These are phyloP conservation scores for Lagenidium giganteum DNA, from an alignment of 352 stramenopile species.

Conservation along the genomic window DNA sequence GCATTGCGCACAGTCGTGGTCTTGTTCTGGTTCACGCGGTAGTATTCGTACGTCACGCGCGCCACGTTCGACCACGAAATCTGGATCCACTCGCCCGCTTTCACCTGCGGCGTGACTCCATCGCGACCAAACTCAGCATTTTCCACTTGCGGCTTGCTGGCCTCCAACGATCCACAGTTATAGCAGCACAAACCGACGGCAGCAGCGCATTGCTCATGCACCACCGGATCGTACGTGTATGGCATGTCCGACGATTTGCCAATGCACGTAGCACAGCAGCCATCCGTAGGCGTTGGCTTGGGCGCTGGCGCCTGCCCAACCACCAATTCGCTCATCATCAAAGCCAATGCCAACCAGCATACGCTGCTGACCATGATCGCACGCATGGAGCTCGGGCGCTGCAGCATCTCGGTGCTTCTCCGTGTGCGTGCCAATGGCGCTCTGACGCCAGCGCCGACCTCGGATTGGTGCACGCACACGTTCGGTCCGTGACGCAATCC, in stretches of 20 bases:
- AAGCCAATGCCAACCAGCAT: too few relatives aligned
- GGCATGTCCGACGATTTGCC: constrained; percentile 45
- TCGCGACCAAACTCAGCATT: constrained; percentile 38
- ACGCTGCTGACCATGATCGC: too few relatives aligned
- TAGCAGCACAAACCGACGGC: constrained; percentile 65
- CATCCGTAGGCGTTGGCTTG: constrained; percentile 30
- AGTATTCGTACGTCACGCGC: constrained; percentile 33
- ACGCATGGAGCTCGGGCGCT: too few relatives aligned
- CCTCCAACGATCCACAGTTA: constrained; percentile 34
- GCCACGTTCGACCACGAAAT: constrained; percentile 25
- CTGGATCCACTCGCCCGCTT: constrained; percentile 31
- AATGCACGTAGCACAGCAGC: constrained; percentile 62
- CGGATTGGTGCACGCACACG: too few relatives aligned
- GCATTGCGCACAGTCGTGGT: constrained; percentile 27
- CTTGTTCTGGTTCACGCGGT: constrained; percentile 26
- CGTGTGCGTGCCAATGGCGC: too few relatives aligned
- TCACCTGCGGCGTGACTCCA: constrained; percentile 46
- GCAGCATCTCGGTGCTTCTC: too few relatives aligned
- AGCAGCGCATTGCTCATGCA: constrained; percentile 47
- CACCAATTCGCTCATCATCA: too few relatives aligned
- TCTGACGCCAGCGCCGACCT: too few relatives aligned
- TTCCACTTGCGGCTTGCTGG: constrained; percentile 15
- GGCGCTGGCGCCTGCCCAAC: too few relatives aligned
- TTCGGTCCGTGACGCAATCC: too few relatives aligned
- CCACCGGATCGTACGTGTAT: constrained; percentile 66